Base-by-base conservation (phyloP, 2,329 filamentous ascomycete genomes). In the Aspergillus sp. region DNA sequence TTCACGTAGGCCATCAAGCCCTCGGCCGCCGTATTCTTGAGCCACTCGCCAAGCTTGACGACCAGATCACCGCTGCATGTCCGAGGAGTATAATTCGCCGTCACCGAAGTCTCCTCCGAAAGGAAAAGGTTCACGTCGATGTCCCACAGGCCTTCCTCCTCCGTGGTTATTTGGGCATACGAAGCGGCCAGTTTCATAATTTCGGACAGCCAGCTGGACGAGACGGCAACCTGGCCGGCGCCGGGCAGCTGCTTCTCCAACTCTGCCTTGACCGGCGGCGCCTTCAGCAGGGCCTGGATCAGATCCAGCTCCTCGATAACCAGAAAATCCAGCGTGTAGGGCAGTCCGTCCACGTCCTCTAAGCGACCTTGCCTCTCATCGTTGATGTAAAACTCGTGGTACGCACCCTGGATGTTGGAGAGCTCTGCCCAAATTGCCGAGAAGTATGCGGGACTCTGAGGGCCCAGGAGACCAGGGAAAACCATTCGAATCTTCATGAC, bases 51-150 rank as follows among this genome's bases (percentile, higher is more conserved):
- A 37, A 94, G 69, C 63, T 94, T 95, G 61, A 94, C 86, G 16
- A 94, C 72, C 30, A 98, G 67, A 55, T 96, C 91, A 30, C 86
- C 88, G 42, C 86, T 91, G 25, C 89, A 91, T 12, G 86, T 93
- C 45, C 91, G 78, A 10, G 91, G 84, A 0, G 91, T 95, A 63
- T 96, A 98, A 58, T 96, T 96, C 19, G 88, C 84, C 8, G 86
- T 94, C 12, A 95, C 82, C 2, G 86, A 89, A 2, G 86, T 89
- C 63, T 96, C 89, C 60, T 98, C 91, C 1, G 86, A 89, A 29
- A 98, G 71, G 60, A 93, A 98, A 2, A 98, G 74, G 37, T 93
- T 96, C 45, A 93, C 82, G 58, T 98, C 91, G 41, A 95, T 86
- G 47, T 95, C 86, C 91, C 91, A 98, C 7, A 98, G 64, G 5